phyloP scores from a whole-genome alignment of 176 grass and related monocot species.

The Musa itinerans region DNA sequence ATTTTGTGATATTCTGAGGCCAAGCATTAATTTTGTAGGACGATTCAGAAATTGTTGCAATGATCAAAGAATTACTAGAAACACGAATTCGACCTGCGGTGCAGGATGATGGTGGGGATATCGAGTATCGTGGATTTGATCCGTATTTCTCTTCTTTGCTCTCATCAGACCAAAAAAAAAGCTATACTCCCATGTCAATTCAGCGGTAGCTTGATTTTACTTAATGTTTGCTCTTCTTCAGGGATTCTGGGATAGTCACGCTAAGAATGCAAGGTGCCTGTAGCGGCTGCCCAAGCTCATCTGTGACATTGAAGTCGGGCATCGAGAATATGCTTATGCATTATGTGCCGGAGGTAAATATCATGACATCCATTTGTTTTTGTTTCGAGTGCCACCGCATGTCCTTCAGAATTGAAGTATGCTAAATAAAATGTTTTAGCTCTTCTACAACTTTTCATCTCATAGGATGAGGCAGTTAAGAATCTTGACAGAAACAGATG shows the following conservation, averaged over 20 bases:
- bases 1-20: background rate
- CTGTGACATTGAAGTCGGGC: constrained; percentile 90
- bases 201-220: background rate
- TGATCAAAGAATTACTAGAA: constrained; percentile 96
- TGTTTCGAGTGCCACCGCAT: background rate
- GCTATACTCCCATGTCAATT: background rate
- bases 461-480: background rate
- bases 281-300: constrained; percentile 93
- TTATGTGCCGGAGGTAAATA: constrained; percentile 89
- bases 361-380: background rate
- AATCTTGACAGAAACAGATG: background rate
- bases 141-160: constrained; percentile 26
- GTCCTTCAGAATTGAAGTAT: no score
- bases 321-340: constrained; percentile 99
- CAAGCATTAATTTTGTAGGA: constrained; percentile 34
- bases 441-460: background rate
- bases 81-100: constrained; percentile 90
- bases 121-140: constrained; percentile 91
- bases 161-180: background rate
- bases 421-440: no score
- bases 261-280: constrained; percentile 97
- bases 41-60: constrained; percentile 98
- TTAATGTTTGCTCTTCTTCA: constrained; percentile 34
- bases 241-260: constrained; percentile 78
- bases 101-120: constrained; percentile 98